These are phyloP conservation scores for Quillaja saponaria DNA, from an alignment of 306 rosid species.

Conservation along the genomic window DNA sequence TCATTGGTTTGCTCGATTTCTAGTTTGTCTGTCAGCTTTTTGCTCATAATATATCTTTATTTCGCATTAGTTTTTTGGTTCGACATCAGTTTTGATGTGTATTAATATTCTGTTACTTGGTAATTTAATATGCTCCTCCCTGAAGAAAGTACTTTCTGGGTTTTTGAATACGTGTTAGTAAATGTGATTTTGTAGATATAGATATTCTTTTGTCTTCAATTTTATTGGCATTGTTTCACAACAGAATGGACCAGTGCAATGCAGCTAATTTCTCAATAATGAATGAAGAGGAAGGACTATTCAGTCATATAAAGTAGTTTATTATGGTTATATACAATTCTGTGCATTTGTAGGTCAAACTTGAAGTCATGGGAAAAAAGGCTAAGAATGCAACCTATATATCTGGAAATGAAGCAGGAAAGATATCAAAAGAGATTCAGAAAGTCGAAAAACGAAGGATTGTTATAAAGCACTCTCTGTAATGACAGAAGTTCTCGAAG, in stretches of 20 bases:
- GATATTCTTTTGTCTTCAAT: no score
- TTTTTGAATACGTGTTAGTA: no score
- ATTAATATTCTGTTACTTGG: not conserved
- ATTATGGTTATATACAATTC: no score
- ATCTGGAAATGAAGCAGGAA: conserved; percentile 95
- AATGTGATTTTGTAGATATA: no score
- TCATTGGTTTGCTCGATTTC: not conserved
- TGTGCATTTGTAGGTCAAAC: conserved; percentile 57
- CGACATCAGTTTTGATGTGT: not conserved
- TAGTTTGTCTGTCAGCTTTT: conserved; percentile 2
- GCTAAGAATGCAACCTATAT: conserved; percentile 94
- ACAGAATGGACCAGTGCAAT: no score
- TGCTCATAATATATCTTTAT: not conserved
- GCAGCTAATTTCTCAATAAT: no score
- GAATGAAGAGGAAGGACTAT: no score
- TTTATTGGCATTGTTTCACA: no score
- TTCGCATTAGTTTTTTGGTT: conserved; percentile 9
- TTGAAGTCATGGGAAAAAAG: conserved; percentile 99
- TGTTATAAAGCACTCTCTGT: conserved; percentile 92
- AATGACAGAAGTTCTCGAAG: conserved; percentile 97
- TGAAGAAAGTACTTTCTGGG: no score
- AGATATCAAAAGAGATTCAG: conserved; percentile 96
- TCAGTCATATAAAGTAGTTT: no score
- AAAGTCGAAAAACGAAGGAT: conserved; percentile 98
- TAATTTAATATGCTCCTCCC: not conserved